Evolutionary conservation across 2,329 filamentous ascomycete genomes (phyloP), one percentile per base, ranked within the genome.

Genomic region (Alternaria novae-zelandiae): DNA sequence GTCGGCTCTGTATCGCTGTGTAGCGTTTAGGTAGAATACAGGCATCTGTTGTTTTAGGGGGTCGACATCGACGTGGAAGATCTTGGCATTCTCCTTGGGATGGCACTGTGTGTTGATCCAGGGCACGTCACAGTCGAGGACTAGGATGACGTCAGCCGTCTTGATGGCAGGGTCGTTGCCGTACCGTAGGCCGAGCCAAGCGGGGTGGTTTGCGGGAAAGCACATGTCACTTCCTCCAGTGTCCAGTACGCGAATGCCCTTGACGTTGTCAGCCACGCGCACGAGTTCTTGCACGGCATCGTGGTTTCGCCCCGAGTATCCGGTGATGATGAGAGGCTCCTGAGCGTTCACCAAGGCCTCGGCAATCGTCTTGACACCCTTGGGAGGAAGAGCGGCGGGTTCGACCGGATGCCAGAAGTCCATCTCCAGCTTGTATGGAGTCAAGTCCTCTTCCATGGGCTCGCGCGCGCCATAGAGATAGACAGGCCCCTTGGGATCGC

Each of bases 61-160:
- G 66, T 91, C 90, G 36, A 87, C 83, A 68, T 91, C 90, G 54
- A 91, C 82, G 69, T 91, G 89, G 61, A 87, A 85, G 66, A 91
- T 87, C 63, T 84, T 87, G 3, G 88, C 86, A 7, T 82, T 80
- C 2, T 82, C 78, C 4, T 82, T 84, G 0, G 89, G 89, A 49
- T 85, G 84, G 80, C 86, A 89, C 64, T 89, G 88, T 0, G 93
- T 96, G n/a, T 90, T 89, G 59, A 97, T 94, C 93, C 94, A 97
- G 0, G 94, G 94, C 0, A 97, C 93, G 74, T 97, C 94, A 67
- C 93, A 96, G 79, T 97, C 91, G 23, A 97, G 76, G 3, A 97
- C 90, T 1, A 97, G 70, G 63, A 97, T 96, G 11, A 93, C 87
- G 77, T 97, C 95, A 0, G 94, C 93, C 0, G 88, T 88, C 62